Percentiles rank a stretch among this genome's conserved stretches.
These are phyloP conservation scores for Solanum chmielewskii DNA, from an alignment of 257 asterid genomes.

Conservation along the genomic window DNA sequence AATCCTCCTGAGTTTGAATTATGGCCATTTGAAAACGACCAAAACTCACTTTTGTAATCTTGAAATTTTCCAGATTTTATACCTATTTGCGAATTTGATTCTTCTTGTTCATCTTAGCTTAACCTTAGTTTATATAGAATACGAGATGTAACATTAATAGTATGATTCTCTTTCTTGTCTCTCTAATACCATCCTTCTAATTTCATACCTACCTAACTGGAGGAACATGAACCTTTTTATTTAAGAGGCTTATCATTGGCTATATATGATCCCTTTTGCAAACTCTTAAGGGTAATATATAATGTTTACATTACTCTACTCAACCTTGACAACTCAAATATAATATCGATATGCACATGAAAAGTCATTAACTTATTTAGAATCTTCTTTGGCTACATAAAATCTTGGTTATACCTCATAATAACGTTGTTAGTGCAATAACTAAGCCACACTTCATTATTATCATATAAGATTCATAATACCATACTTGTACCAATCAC, in stretches of 20 bases:
- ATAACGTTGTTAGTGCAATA: too few species aligned
- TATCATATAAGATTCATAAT: background rate
- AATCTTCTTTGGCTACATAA: background rate
- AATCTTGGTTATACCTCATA: background rate
- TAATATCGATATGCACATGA: background rate
- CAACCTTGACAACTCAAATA: background rate
- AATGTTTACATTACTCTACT: background rate
- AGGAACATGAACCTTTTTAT: background rate
- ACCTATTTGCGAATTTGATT: too few species aligned
- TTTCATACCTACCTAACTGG: background rate
- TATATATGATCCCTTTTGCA: background rate
- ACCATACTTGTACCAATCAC: background rate
- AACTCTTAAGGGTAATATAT: background rate
- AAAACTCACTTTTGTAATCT: too few species aligned
- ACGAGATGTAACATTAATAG: background rate
- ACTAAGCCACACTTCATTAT: background rate
- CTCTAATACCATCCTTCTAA: background rate
- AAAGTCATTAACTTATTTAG: background rate
- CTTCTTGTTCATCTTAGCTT: too few species aligned
- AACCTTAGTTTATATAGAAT: too few species aligned
- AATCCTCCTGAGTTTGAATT: too few species aligned
- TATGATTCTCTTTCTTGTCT: background rate
- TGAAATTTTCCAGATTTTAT: too few species aligned
- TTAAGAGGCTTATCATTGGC: background rate
- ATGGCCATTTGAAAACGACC: too few species aligned